Percentiles rank a stretch among this genome's conserved stretches.
Conservation (phyloP, 768 basidiomycete genomes). For the Xerocomellus chrysenteron region DNA sequence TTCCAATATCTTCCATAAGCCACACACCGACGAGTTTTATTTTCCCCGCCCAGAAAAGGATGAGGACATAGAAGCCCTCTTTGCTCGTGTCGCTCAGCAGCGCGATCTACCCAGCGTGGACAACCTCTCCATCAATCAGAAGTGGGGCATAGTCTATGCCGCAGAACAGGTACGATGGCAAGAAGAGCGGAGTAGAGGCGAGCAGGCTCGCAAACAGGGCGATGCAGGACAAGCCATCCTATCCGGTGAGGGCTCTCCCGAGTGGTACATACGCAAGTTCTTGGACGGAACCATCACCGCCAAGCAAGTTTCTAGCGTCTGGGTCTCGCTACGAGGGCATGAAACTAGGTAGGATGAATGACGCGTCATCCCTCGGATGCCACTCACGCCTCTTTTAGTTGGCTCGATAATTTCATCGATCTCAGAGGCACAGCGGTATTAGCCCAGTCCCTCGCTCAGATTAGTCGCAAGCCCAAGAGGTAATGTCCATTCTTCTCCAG, state of each 20-base stretch:
- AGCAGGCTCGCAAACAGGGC: slow-evolving; percentile 56
- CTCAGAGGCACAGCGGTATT: slow-evolving; percentile 85
- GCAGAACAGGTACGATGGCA: slow-evolving; percentile 80
- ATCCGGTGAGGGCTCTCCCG: slow-evolving; percentile 70
- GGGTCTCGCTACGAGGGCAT: slow-evolving; percentile 75
- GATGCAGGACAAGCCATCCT: slow-evolving; percentile 55
- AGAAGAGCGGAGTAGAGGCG: slow-evolving; percentile 64
- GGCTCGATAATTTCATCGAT: slow-evolving; percentile 74
- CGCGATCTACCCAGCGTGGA: slow-evolving; percentile 64
- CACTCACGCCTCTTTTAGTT: slow-evolving; percentile 45
- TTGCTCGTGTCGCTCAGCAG: slow-evolving; percentile 71
- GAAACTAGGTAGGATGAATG: slow-evolving; percentile 63
- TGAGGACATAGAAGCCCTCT: slow-evolving; percentile 76
- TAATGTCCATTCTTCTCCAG: slow-evolving; percentile 27
- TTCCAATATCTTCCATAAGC: slow-evolving; percentile 55
- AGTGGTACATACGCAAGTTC: slow-evolving; percentile 93
- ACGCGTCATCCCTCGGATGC: neutral
- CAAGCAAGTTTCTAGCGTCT: slow-evolving; percentile 75
- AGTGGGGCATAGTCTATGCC: slow-evolving; percentile 88
- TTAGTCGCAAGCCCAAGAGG: slow-evolving; percentile 74
- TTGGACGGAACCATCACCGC: slow-evolving; percentile 81
- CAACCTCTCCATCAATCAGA: slow-evolving; percentile 70
- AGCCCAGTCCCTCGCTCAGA: slow-evolving; percentile 71
- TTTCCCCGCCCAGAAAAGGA: slow-evolving; percentile 78
- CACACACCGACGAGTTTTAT: slow-evolving; percentile 56